Percentiles rank a stretch among this genome's conserved stretches.
These are phyloP conservation scores for Lycium ferocissimum DNA, from an alignment of 257 asterid genomes.

Conservation along the genomic window DNA sequence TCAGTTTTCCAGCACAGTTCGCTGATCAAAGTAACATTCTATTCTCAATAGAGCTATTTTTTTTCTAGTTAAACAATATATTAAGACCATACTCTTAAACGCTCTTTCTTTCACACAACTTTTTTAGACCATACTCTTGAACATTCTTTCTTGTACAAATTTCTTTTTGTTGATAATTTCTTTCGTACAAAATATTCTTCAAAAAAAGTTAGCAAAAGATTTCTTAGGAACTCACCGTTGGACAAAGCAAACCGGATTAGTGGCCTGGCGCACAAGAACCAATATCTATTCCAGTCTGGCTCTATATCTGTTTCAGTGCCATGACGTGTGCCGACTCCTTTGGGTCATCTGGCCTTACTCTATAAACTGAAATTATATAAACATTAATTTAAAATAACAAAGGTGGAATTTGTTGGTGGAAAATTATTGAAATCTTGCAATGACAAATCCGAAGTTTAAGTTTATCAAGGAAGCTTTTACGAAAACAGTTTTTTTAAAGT, in stretches of 20 bases:
- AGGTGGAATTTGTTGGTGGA: neutral
- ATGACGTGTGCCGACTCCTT: slow-evolving; percentile 47
- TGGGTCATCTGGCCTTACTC: slow-evolving; percentile 44
- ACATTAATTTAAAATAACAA: neutral
- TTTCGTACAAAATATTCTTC: too few species aligned
- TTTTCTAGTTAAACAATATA: neutral
- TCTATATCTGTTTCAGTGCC: slow-evolving; percentile 57
- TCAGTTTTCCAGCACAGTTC: neutral
- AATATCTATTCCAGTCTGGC: slow-evolving; percentile 59
- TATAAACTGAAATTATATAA: slow-evolving; percentile 47
- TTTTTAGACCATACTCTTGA: too few species aligned
- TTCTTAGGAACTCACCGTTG: slow-evolving; percentile 56
- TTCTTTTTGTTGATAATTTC: too few species aligned
- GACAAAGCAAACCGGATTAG: slow-evolving; percentile 61
- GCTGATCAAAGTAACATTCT: neutral
- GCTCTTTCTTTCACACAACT: neutral
- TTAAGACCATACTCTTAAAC: neutral
- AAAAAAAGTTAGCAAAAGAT: slow-evolving; percentile 15
- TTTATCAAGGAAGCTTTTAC: neutral
- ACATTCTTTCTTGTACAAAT: too few species aligned
- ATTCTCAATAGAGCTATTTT: neutral
- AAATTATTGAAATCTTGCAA: neutral
- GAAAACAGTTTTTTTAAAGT: neutral
- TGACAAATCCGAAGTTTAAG: neutral
- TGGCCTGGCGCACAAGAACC: slow-evolving; percentile 70